phyloP scores from a whole-genome alignment of 108 stramenopile species.

The Fistulifera pelliculosa region DNA sequence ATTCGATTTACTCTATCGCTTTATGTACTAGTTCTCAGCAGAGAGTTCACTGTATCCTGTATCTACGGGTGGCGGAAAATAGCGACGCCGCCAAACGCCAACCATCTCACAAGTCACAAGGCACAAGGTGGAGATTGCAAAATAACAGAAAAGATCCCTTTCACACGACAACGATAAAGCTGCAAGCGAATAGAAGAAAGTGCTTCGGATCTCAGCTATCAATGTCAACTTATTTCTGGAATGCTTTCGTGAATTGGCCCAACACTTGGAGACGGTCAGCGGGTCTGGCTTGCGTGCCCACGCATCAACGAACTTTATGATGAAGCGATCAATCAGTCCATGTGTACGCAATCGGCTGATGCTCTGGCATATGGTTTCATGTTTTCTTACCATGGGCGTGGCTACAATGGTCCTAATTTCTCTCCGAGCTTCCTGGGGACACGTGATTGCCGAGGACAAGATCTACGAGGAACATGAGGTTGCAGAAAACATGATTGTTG shows the following conservation, averaged over 20 bases:
- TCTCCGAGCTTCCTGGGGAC: constrained; percentile 38
- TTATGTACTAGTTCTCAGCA: too few relatives aligned
- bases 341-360: constrained; percentile 28
- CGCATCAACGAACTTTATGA: constrained; percentile 28
- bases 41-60: too few relatives aligned
- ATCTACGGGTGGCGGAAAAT: too few relatives aligned
- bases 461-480: constrained; percentile 41
- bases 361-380: constrained; percentile 26
- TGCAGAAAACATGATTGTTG: constrained; percentile 46
- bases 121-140: too few relatives aligned
- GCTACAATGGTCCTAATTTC: constrained; percentile 28
- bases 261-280: constrained; percentile 24
- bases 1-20: too few relatives aligned
- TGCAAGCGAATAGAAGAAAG: constrained; percentile 16
- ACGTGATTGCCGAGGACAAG: constrained; percentile 26
- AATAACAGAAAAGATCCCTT: too few relatives aligned
- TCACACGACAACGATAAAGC: too few relatives aligned
- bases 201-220: constrained; percentile 15
- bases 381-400: constrained; percentile 22
- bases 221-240: constrained; percentile 20
- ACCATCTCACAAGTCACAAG: too few relatives aligned
- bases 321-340: constrained; percentile 19
- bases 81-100: too few relatives aligned
- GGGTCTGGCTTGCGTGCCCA: constrained; percentile 20
- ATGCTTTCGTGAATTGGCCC: constrained; percentile 25